Percentiles rank a stretch among this genome's conserved stretches.
Evolutionary conservation across 2,329 filamentous ascomycete genomes (phyloP).

Genomic region (Trichophaea hybrida): DNA sequence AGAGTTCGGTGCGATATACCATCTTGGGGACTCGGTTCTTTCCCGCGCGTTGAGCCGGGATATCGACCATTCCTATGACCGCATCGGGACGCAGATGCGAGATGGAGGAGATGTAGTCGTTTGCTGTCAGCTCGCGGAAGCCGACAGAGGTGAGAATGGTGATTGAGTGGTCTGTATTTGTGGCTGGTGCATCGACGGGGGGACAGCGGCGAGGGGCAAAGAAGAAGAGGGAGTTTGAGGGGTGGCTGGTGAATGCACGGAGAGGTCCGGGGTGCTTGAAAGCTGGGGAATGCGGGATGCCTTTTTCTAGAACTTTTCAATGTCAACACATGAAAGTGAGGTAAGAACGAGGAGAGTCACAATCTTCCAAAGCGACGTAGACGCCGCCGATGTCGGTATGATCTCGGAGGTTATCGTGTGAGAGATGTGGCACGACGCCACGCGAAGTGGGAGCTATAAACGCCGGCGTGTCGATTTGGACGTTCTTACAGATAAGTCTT

Average conservation of each 20-base stretch:
- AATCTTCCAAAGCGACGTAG: constrained; percentile 83
- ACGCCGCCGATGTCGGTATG: constrained; percentile 52
- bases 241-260: constrained; percentile 61
- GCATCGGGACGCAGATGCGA: constrained; percentile 63
- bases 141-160: constrained; percentile 77
- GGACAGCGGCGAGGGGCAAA: constrained; percentile 66
- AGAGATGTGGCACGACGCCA: constrained; percentile 73
- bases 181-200: constrained; percentile 51
- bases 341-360: constrained; percentile 40
- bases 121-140: constrained; percentile 54
- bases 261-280: constrained; percentile 46
- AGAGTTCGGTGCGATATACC: constrained; percentile 70
- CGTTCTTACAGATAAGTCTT: not conserved
- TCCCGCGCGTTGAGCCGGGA: constrained; percentile 46
- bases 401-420: constrained; percentile 63
- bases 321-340: not conserved
- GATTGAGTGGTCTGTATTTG: constrained; percentile 56
- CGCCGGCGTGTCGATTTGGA: constrained; percentile 53
- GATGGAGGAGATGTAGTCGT: constrained; percentile 53
- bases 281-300: constrained; percentile 38
- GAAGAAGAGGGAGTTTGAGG: constrained; percentile 50
- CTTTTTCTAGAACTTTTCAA: constrained; percentile 47
- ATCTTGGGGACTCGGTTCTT: constrained; percentile 67
- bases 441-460: constrained; percentile 69
- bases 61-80: constrained; percentile 62